phyloP scores from a whole-genome alignment of 129 eudicot species.

The Calendula officinalis region DNA sequence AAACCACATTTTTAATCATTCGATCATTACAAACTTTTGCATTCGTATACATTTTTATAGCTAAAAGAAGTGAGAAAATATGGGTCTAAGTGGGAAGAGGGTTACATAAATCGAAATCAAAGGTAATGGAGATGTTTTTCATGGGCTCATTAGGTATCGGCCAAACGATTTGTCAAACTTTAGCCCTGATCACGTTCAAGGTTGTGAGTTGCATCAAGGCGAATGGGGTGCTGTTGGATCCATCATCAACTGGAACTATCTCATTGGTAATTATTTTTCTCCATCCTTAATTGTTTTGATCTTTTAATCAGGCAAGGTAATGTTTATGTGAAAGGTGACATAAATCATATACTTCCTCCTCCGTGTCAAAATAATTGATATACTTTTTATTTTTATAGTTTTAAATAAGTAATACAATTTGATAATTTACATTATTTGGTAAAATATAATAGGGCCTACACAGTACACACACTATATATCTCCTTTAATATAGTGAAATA shows the following conservation, averaged over 20 bases:
- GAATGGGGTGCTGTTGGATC: constrained; percentile 39
- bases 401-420: no score
- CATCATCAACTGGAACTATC: constrained; percentile 24
- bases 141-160: constrained; percentile 18
- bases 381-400: no score
- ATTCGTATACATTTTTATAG: neutral
- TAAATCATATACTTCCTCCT: no score
- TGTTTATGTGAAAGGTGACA: no score
- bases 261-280: constrained; percentile 23
- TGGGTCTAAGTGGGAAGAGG: constrained; percentile 8
- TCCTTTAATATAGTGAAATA: no score
- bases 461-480: no score
- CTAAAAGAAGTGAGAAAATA: neutral
- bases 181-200: constrained; percentile 20
- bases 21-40: neutral
- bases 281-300: no score
- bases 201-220: constrained; percentile 34
- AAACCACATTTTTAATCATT: neutral
- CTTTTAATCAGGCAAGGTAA: no score
- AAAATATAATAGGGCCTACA: no score
- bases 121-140: constrained; percentile 24
- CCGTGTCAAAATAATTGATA: no score
- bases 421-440: no score
- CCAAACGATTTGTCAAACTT: constrained; percentile 26
- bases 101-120: constrained; percentile 27